Evolutionary conservation across 257 asterid species (phyloP), one percentile per base, ranked within the genome.

Genomic region (Ocimum tenuiflorum): DNA sequence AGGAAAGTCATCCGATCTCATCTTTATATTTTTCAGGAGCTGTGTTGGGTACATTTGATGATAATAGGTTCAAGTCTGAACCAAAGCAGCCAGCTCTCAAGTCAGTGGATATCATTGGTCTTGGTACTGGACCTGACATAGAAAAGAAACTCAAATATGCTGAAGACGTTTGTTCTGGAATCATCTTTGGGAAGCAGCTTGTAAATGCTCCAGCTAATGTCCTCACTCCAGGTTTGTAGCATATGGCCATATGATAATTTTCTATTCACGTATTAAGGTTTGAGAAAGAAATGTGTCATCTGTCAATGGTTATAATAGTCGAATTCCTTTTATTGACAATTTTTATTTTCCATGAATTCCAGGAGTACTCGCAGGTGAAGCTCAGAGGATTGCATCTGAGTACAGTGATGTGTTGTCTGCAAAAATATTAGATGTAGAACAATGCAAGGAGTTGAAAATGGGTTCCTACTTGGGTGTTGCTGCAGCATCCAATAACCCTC

Each of bases 141-240:
- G 95, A 82, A 74, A 86, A 86, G 82, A 88, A 82, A 69, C 86
- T 94, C 49, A 88, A 90, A 42, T 78, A 85, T 75, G 96, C 96
- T 1, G 84, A 83, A 70, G 62, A 75, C 83, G 89, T 90, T 72
- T 79, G 89, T 68, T 79, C 91, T 0, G 99, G 95, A 27, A 84
- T 94, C 69, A 88, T 90, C 47, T 75, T 90, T 47, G 95, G 96
- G 35, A 90, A 72, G 78, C 91, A 90, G 72, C 97, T 94, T 63
- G 97, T 88, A 14, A 90, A 94, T 78, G 92, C 99, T 58, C 99
- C 97, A 0, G 96, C 99, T 43, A 90, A 94, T 71, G 95, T 94
- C 55, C 89, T 94, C 60, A 94, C 97, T 10, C 99, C 99, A 67
- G 99, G 97, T 92, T 56, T 15, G 94, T 84, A 31, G 22, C 45